phyloP scores from a whole-genome alignment of 768 basidiomycete genomes.

The Rubroboletus satanas region DNA sequence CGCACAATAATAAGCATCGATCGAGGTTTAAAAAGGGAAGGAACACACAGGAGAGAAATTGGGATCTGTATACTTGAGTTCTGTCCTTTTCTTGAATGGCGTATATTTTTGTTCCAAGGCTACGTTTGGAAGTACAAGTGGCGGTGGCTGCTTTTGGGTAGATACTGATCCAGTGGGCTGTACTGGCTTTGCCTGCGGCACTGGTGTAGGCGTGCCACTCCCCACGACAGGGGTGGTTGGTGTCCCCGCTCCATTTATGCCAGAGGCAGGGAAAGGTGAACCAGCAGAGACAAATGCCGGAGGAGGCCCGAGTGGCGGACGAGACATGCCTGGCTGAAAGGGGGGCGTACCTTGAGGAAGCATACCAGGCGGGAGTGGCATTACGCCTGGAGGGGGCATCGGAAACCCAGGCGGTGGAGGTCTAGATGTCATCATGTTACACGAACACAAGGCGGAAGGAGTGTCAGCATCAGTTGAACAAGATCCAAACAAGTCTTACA shows the following conservation, averaged over 20 bases:
- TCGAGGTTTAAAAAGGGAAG: neutral
- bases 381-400: conserved; percentile 42
- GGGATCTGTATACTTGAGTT: conserved; percentile 68
- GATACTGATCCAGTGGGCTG: conserved; percentile 25
- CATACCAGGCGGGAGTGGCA: conserved; percentile 32
- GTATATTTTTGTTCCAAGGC: conserved; percentile 62
- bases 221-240: conserved; percentile 17
- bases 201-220: conserved; percentile 25
- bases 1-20: neutral
- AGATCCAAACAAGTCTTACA: conserved; percentile 13
- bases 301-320: conserved; percentile 32
- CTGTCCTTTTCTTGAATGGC: conserved; percentile 71
- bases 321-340: conserved; percentile 36
- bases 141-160: conserved; percentile 23
- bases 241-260: conserved; percentile 20
- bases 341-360: conserved; percentile 38
- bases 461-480: conserved; percentile 21
- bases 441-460: conserved; percentile 2
- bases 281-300: conserved; percentile 37
- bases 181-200: neutral
- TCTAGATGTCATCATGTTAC: conserved; percentile 27
- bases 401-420: conserved; percentile 55
- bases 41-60: conserved; percentile 73
- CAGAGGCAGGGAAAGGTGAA: conserved; percentile 27
- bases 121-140: conserved; percentile 51